phyloP scores from a whole-genome alignment of 2,329 filamentous ascomycete species.

The Botrytis byssoidea region DNA sequence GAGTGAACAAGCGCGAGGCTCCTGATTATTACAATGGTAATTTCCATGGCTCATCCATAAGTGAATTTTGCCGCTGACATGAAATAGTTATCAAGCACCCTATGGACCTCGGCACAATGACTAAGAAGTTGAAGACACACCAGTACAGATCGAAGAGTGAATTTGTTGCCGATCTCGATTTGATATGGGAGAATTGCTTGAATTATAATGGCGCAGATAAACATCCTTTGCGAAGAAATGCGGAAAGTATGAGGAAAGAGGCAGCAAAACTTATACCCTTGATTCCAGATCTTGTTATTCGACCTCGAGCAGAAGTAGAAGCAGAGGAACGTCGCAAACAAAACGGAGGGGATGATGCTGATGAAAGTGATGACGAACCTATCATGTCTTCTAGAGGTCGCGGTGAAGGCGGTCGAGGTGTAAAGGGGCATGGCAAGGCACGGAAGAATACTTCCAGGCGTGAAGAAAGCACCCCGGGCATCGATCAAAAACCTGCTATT shows the following conservation, averaged over 20 bases:
- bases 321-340: conserved; percentile 82
- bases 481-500: conserved; percentile 71
- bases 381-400: conserved; percentile 97
- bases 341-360: conserved; percentile 80
- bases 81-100: conserved; percentile 86
- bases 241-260: conserved; percentile 94
- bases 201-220: conserved; percentile 90
- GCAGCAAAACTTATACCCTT: conserved; percentile 94
- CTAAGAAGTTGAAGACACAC: conserved; percentile 86
- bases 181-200: conserved; percentile 97
- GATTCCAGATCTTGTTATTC: conserved; percentile 88
- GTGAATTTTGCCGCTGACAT: conserved; percentile 38
- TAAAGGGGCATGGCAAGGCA: conserved; percentile 63
- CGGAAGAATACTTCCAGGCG: conserved; percentile 71
- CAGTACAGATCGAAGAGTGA: conserved; percentile 88
- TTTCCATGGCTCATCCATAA: conserved; percentile 37
- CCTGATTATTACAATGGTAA: conserved; percentile 92
- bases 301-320: conserved; percentile 91
- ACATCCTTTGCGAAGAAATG: conserved; percentile 87
- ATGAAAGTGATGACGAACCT: conserved; percentile 94
- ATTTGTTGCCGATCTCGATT: conserved; percentile 87
- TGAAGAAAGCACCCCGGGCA: conserved; percentile 74
- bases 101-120: conserved; percentile 98
- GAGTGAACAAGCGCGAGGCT: conserved; percentile 95
- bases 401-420: conserved; percentile 62